phyloP scores from a whole-genome alignment of 108 stramenopile species.

The Discostella pseudostelligera region DNA sequence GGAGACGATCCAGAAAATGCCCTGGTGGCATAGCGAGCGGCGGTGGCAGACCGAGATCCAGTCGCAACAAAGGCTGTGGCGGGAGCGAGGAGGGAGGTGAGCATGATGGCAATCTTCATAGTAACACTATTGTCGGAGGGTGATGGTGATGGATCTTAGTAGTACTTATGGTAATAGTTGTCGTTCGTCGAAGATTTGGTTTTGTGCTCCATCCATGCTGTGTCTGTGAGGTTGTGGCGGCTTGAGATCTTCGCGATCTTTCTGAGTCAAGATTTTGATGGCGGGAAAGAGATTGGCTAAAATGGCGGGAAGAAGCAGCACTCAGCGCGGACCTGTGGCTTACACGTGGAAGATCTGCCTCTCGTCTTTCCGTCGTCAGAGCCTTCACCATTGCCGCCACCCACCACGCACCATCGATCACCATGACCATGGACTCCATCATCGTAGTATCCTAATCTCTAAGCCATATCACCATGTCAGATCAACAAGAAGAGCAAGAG shows the following conservation, averaged over 20 bases:
- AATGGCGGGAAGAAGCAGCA: not conserved
- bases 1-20: conserved; percentile 65
- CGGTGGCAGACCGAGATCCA: conserved; percentile 20
- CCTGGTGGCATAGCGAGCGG: conserved; percentile 43
- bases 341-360: not conserved
- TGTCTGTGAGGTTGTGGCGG: too few relatives aligned
- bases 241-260: too few relatives aligned
- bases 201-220: too few relatives aligned
- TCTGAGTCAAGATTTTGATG: too few relatives aligned
- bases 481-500: conserved; percentile 84
- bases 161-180: too few relatives aligned
- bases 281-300: not conserved
- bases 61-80: conserved; percentile 50
- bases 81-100: conserved; percentile 61
- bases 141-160: too few relatives aligned
- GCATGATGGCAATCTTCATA: conserved; percentile 45
- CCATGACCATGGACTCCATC: not conserved
- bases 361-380: not conserved
- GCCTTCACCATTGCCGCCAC: not conserved
- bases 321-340: not conserved
- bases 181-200: too few relatives aligned
- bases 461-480: conserved; percentile 67
- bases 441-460: too few relatives aligned
- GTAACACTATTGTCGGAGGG: too few relatives aligned
- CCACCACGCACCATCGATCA: not conserved